Base-by-base conservation (phyloP, 116 monocot species). In the Cymodocea nodosa region DNA sequence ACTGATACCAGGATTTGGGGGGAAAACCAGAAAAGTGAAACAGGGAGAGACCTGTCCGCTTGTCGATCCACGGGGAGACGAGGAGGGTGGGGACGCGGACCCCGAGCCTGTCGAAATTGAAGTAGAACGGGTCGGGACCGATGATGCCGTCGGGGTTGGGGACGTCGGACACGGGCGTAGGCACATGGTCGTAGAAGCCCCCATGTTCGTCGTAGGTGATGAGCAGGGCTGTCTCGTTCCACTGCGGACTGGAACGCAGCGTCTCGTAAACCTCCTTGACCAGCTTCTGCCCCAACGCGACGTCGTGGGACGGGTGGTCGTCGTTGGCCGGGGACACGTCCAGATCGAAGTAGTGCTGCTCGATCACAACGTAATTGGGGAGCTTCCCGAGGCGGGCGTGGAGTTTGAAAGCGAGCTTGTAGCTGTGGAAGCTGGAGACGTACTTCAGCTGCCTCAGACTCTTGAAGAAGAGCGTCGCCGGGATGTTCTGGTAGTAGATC, bases 131-230 rank as follows among this genome's bases (percentile, higher is more conserved):
- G 0, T 83, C 93, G 0, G 79, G 79, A 0, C 93, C 89, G 22
- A 89, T 76, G 60, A 93, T 89, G 40, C 93, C 93, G 60, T 93
- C 93, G 12, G 93, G 93, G 53, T 84, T 89, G 34, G 93, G 93
- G 30, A 93, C 89, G 1, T 79, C 77, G 19, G 75, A 50, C 1
- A 93, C 89, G 2, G 93, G 93, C 5, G 89, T 93, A 13, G 93
- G 93, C 34, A 93, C 93, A 25, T 93, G 93, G 68, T 93, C 93
- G 35, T 83, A 93, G 78, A 93, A 93, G 9, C 93, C 93, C 0
- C 93, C 93, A 23, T 89, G 93, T 80, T 93, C 93, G 36, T 93
- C 93, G 56, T 93, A 93, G 55, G 93, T 93, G 63, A 93, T 81
- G 34, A 93, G 73, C 30, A 93, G 74, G 6, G 89, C 93, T 1